These are phyloP conservation scores for Heteromeles arbutifolia DNA, from an alignment of 306 rosid species.

Conservation along the genomic window DNA sequence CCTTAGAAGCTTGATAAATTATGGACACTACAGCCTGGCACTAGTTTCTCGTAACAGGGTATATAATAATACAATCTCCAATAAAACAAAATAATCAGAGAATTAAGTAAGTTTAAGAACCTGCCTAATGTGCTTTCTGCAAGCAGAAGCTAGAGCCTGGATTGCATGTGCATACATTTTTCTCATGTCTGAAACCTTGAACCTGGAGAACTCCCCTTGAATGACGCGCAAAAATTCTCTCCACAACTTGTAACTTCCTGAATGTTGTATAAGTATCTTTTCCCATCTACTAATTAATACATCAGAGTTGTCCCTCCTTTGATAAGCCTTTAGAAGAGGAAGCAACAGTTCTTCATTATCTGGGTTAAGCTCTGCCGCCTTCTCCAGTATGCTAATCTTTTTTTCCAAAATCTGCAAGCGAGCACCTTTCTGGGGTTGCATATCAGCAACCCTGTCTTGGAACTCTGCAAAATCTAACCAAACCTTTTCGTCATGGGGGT, in stretches of 20 bases:
- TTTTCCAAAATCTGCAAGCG: constrained; percentile 89
- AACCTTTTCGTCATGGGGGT: constrained; percentile 67
- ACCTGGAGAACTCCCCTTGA: constrained; percentile 87
- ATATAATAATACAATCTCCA: neutral
- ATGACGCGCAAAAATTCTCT: constrained; percentile 71
- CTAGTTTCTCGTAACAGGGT: neutral
- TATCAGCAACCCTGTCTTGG: constrained; percentile 75
- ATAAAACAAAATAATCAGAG: neutral
- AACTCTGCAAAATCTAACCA: constrained; percentile 87
- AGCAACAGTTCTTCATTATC: constrained; percentile 75
- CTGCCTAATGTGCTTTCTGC: constrained; percentile 94
- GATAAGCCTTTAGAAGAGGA: constrained; percentile 74
- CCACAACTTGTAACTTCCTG: constrained; percentile 76
- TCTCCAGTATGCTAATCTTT: constrained; percentile 93
- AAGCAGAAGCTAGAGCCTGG: constrained; percentile 81
- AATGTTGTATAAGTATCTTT: constrained; percentile 67
- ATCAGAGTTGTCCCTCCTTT: constrained; percentile 71
- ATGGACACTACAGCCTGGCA: neutral
- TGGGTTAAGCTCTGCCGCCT: constrained; percentile 80
- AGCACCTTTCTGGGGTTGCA: constrained; percentile 94
- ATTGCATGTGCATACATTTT: constrained; percentile 86
- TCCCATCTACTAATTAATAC: constrained; percentile 77
- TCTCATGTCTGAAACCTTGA: constrained; percentile 84
- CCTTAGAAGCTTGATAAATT: neutral
- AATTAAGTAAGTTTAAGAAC: constrained; percentile 50